A percentile compares a stretch with the other conserved stretches of the same genome.
Evolutionary conservation across 148 eudicot genomes (phyloP).

Genomic region (Euryodendron excelsum): DNA sequence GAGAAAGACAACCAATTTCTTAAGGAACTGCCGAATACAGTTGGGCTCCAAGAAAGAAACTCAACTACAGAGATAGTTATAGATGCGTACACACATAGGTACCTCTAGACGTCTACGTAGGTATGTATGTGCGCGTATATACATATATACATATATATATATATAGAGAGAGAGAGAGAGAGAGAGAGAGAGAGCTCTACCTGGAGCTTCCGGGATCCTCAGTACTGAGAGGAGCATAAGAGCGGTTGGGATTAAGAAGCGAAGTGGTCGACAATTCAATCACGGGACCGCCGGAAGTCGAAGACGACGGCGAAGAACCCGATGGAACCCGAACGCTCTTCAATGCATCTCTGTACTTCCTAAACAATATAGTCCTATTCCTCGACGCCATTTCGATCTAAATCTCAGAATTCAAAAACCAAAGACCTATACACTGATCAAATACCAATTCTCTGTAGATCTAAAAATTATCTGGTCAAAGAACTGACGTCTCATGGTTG

Average conservation of each 20-base stretch:
- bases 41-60: too few relatives aligned
- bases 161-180: slow-evolving; percentile 11
- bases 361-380: slow-evolving; percentile 64
- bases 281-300: slow-evolving; percentile 41
- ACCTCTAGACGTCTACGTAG: too few relatives aligned
- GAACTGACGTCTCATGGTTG: neutral
- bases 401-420: neutral
- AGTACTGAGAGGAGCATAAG: slow-evolving; percentile 54
- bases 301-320: slow-evolving; percentile 26
- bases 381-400: slow-evolving; percentile 63
- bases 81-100: too few relatives aligned
- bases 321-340: slow-evolving; percentile 65
- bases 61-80: too few relatives aligned
- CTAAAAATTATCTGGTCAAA: slow-evolving; percentile 4
- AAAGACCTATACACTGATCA: neutral
- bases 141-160: neutral
- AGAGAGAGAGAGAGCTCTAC: slow-evolving; percentile 35
- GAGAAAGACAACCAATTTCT: neutral
- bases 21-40: too few relatives aligned
- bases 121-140: too few relatives aligned
- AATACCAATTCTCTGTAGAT: neutral
- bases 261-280: slow-evolving; percentile 62
- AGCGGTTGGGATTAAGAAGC: slow-evolving; percentile 47
- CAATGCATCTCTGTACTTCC: slow-evolving; percentile 74
- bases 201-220: slow-evolving; percentile 83